Evolutionary conservation across 2,329 filamentous ascomycete species (phyloP).

Genomic region (Cladosporium phlei): DNA sequence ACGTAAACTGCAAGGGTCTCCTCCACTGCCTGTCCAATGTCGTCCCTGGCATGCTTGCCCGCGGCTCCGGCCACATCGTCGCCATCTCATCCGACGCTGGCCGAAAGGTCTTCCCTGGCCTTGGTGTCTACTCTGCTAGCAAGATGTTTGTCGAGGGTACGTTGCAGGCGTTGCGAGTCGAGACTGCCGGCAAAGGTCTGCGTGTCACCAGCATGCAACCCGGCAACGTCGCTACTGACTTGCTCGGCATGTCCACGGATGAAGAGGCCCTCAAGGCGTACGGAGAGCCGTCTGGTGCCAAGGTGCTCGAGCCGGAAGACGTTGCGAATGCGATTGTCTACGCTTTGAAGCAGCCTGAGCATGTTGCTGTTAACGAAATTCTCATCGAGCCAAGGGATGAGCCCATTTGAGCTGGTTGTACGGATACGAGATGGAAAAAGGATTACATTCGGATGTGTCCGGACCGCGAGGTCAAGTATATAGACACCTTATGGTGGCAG

Average conservation of each 20-base stretch:
- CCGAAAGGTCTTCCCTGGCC: constrained; percentile 73
- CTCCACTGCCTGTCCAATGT: constrained; percentile 66
- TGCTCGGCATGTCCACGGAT: constrained; percentile 71
- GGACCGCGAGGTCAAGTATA: not conserved
- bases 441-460: not conserved
- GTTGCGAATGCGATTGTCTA: constrained; percentile 69
- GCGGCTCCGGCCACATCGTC: constrained; percentile 67
- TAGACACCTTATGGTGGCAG: no score
- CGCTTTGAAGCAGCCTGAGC: constrained; percentile 66
- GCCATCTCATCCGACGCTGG: constrained; percentile 79
- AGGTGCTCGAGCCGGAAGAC: constrained; percentile 69
- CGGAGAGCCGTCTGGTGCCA: constrained; percentile 68
- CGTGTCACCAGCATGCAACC: constrained; percentile 72
- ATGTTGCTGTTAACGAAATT: constrained; percentile 76
- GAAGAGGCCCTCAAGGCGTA: constrained; percentile 72
- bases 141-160: constrained; percentile 85
- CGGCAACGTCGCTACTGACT: constrained; percentile 68
- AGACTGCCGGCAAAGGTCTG: constrained; percentile 69
- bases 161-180: constrained; percentile 67
- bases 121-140: constrained; percentile 76
- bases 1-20: constrained; percentile 82
- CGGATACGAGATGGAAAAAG: not conserved
- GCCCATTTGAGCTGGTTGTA: constrained; percentile 54
- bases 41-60: constrained; percentile 66
- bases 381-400: constrained; percentile 73